Base-by-base conservation (phyloP, 306 rosid species). In the Ochetophila trinervis region DNA sequence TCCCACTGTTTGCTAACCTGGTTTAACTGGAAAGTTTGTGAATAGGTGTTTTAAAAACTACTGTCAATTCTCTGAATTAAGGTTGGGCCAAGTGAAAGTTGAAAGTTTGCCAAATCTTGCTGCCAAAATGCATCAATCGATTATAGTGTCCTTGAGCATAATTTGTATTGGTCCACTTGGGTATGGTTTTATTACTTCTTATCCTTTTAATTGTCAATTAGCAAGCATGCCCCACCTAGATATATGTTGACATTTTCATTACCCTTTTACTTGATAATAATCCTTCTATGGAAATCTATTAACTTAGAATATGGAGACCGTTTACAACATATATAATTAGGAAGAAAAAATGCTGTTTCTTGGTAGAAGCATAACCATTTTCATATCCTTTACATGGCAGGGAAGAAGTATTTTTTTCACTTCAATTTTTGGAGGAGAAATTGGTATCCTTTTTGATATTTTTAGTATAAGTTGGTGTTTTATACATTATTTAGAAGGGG, bases 101-200 rank as follows among this genome's bases (percentile, higher is more conserved):
- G 51, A 58, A 11, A 66, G 37, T 71, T 59, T 74, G 65, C 77
- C 77, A 20, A 55, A 62, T 63, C 21, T 56, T 53, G 42, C 37
- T 67, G 47, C 45, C 67, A 61, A 32, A 67, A 30, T 34, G 32
- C 19, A 16, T 57, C 58, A 50, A 58, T 60, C 17, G 18, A 54
- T 22, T 23, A 50, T 36, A 42, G 57, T 45, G 54, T 18, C 19
- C 36, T 14, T 23, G 17, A 16, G 17, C 20, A 47, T 62, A 64
- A 73, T 65, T 70, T 53, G 68, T 48, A 67, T 32, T 9, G 44
- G 57, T 78, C 76, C 72, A 60, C 76, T 12, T 35, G 10, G 65
- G 40, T 20, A 45, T 63, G 42, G 70, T 32, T 59, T 67, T 55
- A 62, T 62, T 62, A 6, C 35, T 40, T 8, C 8, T 21, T 17